Evolutionary conservation across 306 rosid genomes (phyloP), one percentile per base, ranked within the genome.

Genomic region (Dryas octopetala): DNA sequence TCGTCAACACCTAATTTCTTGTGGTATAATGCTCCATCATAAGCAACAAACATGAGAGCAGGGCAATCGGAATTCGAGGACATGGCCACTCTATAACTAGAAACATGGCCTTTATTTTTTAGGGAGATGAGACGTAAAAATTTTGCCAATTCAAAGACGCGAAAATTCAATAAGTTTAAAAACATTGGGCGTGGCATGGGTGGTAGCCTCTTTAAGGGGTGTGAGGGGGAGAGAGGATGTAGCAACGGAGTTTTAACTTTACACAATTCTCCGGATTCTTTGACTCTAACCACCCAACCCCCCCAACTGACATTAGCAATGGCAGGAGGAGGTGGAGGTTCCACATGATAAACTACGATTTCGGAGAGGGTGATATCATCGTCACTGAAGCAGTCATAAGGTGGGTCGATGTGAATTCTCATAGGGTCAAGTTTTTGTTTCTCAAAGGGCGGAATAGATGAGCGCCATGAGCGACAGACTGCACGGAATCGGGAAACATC

Each of bases 271-370:
- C 26, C 5, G 19, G 19, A 19, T 6, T 76, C 75, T 40, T 12
- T 49, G 16, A 78, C 60, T 62, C 58, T 73, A 0, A 83, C 11
- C 67, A 83, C 19, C 85, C 84, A 83, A 23, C 76, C 3, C 78
- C 79, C 10, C 9, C 47, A 70, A 19, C 19, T 19, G 19, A 19
- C 19, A 19, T 19, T 19, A 19, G 19, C 19, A 19, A 19, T 19
- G 19, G 60, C 13, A 19, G 19, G 19, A 19, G 19, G 19, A 19
- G 19, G 19, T 19, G 44, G 32, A 2, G 58, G 81, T 48, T 69
- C n/a, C 38, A 86, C 58, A 40, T 73, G 64, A 40, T 78, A 86
- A 68, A 86, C 6, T 49, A 71, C 79, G 23, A 52, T 23, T 4
- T 68, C 70, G 9, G 65, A 5, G 32, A 85, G 66, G 9, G 1